Evolutionary conservation across 2,329 filamentous ascomycete genomes (phyloP).

Genomic region (Alternaria arborescens): DNA sequence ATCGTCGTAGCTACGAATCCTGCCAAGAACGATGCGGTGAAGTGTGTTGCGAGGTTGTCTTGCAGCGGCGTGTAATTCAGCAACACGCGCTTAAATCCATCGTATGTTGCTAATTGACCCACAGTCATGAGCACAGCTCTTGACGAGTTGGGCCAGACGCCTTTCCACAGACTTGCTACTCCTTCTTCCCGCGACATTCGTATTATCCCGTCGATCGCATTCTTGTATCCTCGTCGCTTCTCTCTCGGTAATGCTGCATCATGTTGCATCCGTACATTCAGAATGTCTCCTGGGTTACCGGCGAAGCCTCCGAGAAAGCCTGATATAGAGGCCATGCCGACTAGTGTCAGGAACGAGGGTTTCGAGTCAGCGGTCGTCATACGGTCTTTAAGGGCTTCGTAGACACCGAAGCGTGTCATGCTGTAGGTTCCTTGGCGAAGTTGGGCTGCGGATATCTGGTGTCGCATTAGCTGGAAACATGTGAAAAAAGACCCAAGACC

Average conservation of each 20-base stretch:
- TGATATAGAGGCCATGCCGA: slow-evolving; percentile 82
- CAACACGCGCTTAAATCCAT: slow-evolving; percentile 78
- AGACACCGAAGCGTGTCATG: slow-evolving; percentile 94
- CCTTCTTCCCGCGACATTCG: slow-evolving; percentile 92
- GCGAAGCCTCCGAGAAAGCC: slow-evolving; percentile 89
- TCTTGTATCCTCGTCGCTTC: slow-evolving; percentile 84
- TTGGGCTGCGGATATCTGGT: slow-evolving; percentile 82
- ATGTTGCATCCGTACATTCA: slow-evolving; percentile 99
- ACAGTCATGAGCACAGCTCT: slow-evolving; percentile 89
- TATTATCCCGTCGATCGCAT: slow-evolving; percentile 85
- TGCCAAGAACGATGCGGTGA: slow-evolving; percentile 78
- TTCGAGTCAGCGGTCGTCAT: slow-evolving; percentile 61
- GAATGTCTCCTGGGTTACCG: slow-evolving; percentile 93
- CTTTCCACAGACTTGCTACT: slow-evolving; percentile 77
- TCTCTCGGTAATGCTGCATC: slow-evolving; percentile 77
- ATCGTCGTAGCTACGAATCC: slow-evolving; percentile 86
- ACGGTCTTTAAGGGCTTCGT: slow-evolving; percentile 87
- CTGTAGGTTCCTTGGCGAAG: slow-evolving; percentile 93
- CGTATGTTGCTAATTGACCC: slow-evolving; percentile 83
- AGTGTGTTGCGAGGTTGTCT: slow-evolving; percentile 78
- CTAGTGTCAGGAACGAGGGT: slow-evolving; percentile 77
- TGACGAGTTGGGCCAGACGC: slow-evolving; percentile 82
- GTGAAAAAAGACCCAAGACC: not conserved
- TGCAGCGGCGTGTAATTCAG: slow-evolving; percentile 70
- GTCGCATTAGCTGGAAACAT: not conserved